Evolutionary conservation across 345 rosid genomes (phyloP), one percentile per base, ranked within the genome.

Genomic region (Citrus unshiu): DNA sequence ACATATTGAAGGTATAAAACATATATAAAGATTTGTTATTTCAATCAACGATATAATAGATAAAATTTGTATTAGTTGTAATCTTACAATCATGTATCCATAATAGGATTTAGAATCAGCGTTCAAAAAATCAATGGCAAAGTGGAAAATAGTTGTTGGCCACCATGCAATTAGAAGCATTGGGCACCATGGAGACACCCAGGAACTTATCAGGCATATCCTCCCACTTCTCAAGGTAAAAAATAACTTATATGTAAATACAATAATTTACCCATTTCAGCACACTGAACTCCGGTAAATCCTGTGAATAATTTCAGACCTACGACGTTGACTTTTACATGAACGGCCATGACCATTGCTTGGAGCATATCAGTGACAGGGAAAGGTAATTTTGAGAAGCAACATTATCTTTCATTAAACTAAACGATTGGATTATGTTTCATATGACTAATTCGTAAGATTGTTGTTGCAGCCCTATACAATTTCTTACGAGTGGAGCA

Each of bases 271-370:
- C 18, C 29, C 40, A 24, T 24, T 6, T n/a, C 63, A 59, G 9
- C 29, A 27, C 25, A 10, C 37, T 56, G 32, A 34, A 72, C 6
- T 14, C 37, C 7, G 37, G 46, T 14, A 69, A 25, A 39, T 68
- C 25, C 14, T 22, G 12, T 43, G 10, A 57, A 7, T n/a, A 16
- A 9, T 46, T 76, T 32, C 84, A 87, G 90, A 85, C 75, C 14
- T 35, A 35, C 37, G 37, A 35, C 1, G 95, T 89, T n/a, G 91
- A 92, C 62, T 79, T 89, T 9, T 92, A 92, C 79, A 89, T 90
- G 86, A 91, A 91, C 2, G 95, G 95, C 8, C 95, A 91, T 27
- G 92, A 92, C 54, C 93, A 92, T 64, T 89, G 92, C 68, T 89
- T 92, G 32, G 32, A 30, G 32, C 32, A 30, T 57, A 89, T 92